These are phyloP conservation scores for Phytophthora syringae DNA, from an alignment of 352 stramenopile species.

Conservation along the genomic window DNA sequence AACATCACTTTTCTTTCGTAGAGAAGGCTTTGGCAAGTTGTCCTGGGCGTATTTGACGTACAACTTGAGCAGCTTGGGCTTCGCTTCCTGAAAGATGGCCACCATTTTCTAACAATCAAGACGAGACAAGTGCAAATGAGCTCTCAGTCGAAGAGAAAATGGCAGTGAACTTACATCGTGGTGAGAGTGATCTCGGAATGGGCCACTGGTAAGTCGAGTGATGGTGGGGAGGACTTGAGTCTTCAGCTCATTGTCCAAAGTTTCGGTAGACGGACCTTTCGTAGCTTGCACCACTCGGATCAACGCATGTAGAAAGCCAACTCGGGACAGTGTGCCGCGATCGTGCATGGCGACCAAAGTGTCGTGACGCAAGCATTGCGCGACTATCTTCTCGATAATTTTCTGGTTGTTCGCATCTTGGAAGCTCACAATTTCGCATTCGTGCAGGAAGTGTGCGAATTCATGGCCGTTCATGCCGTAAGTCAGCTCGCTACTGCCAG, in stretches of 20 bases:
- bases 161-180: too few species aligned
- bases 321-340: slow-evolving; percentile 61
- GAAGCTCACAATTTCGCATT: slow-evolving; percentile 55
- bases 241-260: slow-evolving; percentile 55
- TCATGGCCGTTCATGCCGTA: slow-evolving; percentile 77
- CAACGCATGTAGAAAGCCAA: slow-evolving; percentile 75
- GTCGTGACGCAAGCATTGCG: slow-evolving; percentile 45
- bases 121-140: slow-evolving; percentile 6
- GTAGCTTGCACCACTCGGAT: slow-evolving; percentile 45
- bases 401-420: slow-evolving; percentile 59
- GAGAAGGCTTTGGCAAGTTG: slow-evolving; percentile 15
- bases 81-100: slow-evolving; percentile 71
- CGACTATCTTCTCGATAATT: slow-evolving; percentile 31
- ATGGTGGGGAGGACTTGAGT: slow-evolving; percentile 58
- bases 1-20: slow-evolving; percentile 18
- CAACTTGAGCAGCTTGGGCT: slow-evolving; percentile 75
- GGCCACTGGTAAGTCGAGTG: slow-evolving; percentile 62
- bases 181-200: slow-evolving; percentile 79
- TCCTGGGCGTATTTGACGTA: slow-evolving; percentile 74
- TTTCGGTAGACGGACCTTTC: slow-evolving; percentile 24
- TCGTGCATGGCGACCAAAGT: slow-evolving; percentile 58
- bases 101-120: slow-evolving; percentile 57
- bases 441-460: slow-evolving; percentile 79
- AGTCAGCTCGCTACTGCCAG: slow-evolving; percentile 61
- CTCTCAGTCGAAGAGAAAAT: too few species aligned